These are phyloP conservation scores for Hypomontagnella monticulosa DNA, from an alignment of 495 filamentous ascomycete species.

Conservation along the genomic window DNA sequence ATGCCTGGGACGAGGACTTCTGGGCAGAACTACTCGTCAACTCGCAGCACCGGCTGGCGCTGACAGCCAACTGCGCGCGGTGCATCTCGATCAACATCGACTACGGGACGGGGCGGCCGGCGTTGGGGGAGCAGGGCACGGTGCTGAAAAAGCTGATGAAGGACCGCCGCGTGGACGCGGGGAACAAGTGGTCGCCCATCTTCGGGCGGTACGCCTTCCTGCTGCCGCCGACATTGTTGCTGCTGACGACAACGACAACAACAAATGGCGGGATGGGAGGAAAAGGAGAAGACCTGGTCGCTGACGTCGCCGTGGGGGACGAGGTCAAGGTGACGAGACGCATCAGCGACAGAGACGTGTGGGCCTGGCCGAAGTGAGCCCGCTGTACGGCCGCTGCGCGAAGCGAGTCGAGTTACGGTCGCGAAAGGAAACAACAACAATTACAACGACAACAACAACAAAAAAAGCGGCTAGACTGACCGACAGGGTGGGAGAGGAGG, in stretches of 20 bases:
- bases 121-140: conserved; percentile 68
- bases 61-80: conserved; percentile 84
- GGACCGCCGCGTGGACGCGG: conserved; percentile 80
- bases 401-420: background rate
- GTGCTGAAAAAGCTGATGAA: conserved; percentile 81
- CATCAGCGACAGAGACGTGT: conserved; percentile 67
- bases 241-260: background rate
- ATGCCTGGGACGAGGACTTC: conserved; percentile 84
- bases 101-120: conserved; percentile 75
- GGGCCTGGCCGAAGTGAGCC: conserved; percentile 51
- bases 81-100: conserved; percentile 86
- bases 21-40: conserved; percentile 73
- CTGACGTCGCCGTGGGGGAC: conserved; percentile 72
- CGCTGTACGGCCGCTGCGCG: conserved; percentile 1
- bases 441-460: background rate
- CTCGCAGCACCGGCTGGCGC: conserved; percentile 55
- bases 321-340: conserved; percentile 68
- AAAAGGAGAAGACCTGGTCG: conserved; percentile 23
- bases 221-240: conserved; percentile 13
- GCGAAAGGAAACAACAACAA: background rate
- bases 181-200: conserved; percentile 77
- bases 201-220: conserved; percentile 87
- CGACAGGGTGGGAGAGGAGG: background rate
- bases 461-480: background rate
- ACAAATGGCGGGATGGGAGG: background rate